phyloP scores from a whole-genome alignment of 108 stramenopile genomes.

The Cyclotella baltica region DNA sequence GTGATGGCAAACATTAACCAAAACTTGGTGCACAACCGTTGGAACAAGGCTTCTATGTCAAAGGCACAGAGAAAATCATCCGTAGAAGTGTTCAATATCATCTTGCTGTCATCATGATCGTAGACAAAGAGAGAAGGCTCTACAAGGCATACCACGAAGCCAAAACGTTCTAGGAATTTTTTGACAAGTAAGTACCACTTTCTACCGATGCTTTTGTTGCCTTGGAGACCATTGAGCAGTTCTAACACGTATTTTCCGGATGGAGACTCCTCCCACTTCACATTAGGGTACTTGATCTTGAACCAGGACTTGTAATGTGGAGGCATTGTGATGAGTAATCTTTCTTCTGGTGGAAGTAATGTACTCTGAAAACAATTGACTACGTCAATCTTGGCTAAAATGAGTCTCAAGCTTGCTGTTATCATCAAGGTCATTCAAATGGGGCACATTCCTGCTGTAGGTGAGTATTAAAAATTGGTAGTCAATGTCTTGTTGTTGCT shows the following conservation, averaged over 20 bases:
- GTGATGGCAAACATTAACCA: neutral
- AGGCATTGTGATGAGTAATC: neutral
- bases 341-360: neutral
- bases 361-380: conserved; percentile 17
- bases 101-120: neutral
- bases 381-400: conserved; percentile 4
- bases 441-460: neutral
- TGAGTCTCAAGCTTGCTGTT: neutral
- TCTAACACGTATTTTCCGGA: conserved; percentile 9
- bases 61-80: conserved; percentile 17
- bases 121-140: conserved; percentile 7
- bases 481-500: no score
- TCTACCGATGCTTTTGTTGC: neutral
- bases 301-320: neutral
- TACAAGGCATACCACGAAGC: neutral
- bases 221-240: conserved; percentile 6
- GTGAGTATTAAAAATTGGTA: neutral
- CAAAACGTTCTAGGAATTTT: conserved; percentile 9
- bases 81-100: conserved; percentile 19
- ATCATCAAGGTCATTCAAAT: neutral
- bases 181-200: conserved; percentile 14
- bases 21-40: neutral
- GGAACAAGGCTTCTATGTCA: neutral
- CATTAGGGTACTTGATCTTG: neutral
- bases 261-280: conserved; percentile 6